Evolutionary conservation across 139 green algal genomes (phyloP), one percentile per base, ranked within the genome.

Genomic region (Chlorella vulgaris): DNA sequence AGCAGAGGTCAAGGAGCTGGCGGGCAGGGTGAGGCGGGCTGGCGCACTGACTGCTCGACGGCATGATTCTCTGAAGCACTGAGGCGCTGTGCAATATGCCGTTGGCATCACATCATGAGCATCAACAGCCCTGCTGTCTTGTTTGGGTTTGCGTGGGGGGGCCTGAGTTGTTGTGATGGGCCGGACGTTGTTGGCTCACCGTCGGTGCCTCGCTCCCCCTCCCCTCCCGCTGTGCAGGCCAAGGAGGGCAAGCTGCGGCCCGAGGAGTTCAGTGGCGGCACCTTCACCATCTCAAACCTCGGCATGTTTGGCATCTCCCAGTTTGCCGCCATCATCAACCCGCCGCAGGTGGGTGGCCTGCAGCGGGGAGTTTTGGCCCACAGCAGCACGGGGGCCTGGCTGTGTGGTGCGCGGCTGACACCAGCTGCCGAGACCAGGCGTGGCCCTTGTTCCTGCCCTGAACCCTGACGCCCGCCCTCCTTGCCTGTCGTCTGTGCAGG

Each of bases 311-410:
- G 92, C 53, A 84, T 99, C 31, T 92, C 92, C 55, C 84, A 97
- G 80, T 99, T 99, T 88, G 83, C 88, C 4, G 96, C 96, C 76
- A 99, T 99, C 86, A 86, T 99, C 78, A 99, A 99, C 89, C 96
- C 96, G 24, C 94, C 94, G 0, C 93, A 97, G 89, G 91, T 88
- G 74, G 0, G 65, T 55, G 55, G 33, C 47, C 47, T 24, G 10
- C 15, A 24, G 15, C 47, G 21, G 0, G 29, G 33, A 31, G 35
- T 53, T n/a, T 13, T 28, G 29, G 24, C 7, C 43, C 39, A 21
- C 10, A 7, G 55, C 33, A 55, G 15, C 13, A 55, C 10, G 47
- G 10, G 10, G 10, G 47, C 15, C 13, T 55, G 47, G 47, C 13
- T 55, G 47, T 10, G 47, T 55, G 47, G 15, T 58, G 15, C 47